Conservation (phyloP, 1,139 yeast species). For the Starmera stellimalicola region DNA sequence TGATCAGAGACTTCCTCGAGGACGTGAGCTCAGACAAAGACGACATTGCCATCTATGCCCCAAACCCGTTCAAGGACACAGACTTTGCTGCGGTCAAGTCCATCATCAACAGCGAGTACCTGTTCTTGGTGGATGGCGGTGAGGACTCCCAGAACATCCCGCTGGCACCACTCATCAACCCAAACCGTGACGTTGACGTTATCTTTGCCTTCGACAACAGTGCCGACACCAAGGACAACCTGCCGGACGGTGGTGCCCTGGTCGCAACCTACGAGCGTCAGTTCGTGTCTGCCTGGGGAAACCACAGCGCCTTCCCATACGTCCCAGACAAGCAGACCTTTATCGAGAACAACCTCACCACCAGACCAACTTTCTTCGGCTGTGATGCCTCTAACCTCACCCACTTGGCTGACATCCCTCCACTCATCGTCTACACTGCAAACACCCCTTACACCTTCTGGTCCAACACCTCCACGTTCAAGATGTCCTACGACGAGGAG, state of each 20-base stretch:
- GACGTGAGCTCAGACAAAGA: constrained; percentile 39
- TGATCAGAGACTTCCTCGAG: constrained; percentile 35
- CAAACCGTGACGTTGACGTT: constrained; percentile 63
- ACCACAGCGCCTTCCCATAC: constrained; percentile 66
- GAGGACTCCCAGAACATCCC: constrained; percentile 79
- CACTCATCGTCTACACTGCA: constrained; percentile 72
- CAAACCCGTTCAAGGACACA: constrained; percentile 63
- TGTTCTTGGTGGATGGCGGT: constrained; percentile 83
- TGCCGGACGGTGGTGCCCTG: constrained; percentile 78
- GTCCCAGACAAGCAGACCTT: constrained; percentile 74
- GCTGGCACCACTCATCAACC: constrained; percentile 63
- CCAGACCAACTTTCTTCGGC: constrained; percentile 77
- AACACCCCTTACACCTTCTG: constrained; percentile 60
- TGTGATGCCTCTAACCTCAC: constrained; percentile 68
- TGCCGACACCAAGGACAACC: constrained; percentile 58
- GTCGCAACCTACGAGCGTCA: constrained; percentile 61
- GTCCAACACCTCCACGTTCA: constrained; percentile 66
- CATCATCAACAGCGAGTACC: constrained; percentile 33
- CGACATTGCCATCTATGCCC: constrained; percentile 64
- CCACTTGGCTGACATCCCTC: constrained; percentile 45
- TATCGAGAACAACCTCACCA: constrained; percentile 42
- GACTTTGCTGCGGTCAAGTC: constrained; percentile 32
- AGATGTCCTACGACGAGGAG: constrained; percentile 48
- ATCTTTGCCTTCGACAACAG: constrained; percentile 79
- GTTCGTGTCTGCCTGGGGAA: constrained; percentile 47